Evolutionary conservation across 441 rosid species (phyloP), one percentile per base, ranked within the genome.

Genomic region (Eruca vesicaria): DNA sequence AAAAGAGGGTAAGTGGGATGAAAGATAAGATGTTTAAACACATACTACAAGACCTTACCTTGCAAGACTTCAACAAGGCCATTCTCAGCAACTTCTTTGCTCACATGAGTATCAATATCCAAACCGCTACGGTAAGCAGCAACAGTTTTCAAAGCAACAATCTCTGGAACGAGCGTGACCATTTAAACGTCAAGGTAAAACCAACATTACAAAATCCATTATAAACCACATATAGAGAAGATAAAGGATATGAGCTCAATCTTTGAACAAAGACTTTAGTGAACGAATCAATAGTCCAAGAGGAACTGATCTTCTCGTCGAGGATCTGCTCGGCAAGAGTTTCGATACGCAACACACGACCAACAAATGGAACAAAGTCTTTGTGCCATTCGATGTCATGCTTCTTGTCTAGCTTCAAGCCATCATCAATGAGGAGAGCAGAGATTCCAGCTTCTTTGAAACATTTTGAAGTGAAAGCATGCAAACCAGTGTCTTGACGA

Each of bases 81-180:
- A 78, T 80, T 82, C 81, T 89, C 92, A 29, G 97, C 97, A 80
- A 85, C 92, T 74, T 79, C 64, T 61, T 52, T 80, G 55, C 81
- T 74, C 76, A 90, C 90, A 61, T 82, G 69, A 61, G 97, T 79
- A 69, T 92, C 80, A 73, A 96, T 93, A 55, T 86, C 92, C 79
- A 96, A 82, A 66, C 99, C 97, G 73, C 93, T 86, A 56, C 97
- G 97, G 72, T 93, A 96, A 45, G 99, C 99, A 74, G 96, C 99
- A 67, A 93, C 84, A 72, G 93, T 90, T 84, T 93, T 96, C 66
- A 96, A 81, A 74, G 93, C 91, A 84, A 84, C 82, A 74, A 93
- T 81, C 78, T 88, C 75, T 76, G 74, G 63, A 66, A 87, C 86
- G 77, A 83, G 83, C 76, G 94, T 93, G 75, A 70, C 36, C 43